These are phyloP conservation scores for Blastocystis sp. DNA, from an alignment of 352 stramenopile species.

Conservation along the genomic window DNA sequence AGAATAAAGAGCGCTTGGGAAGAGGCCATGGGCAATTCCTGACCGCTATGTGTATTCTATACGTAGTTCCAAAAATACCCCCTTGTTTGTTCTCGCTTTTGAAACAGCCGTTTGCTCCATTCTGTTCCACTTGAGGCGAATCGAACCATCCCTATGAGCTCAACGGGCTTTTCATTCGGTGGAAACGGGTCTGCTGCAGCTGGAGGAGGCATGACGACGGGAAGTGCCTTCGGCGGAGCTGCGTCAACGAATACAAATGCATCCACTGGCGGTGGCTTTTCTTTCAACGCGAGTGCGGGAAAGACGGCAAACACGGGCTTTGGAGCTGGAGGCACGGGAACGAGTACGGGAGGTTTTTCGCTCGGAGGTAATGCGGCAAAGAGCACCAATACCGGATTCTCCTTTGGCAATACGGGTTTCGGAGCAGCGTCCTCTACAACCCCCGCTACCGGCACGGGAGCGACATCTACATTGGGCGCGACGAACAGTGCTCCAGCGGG, in stretches of 20 bases:
- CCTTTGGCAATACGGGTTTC: background rate
- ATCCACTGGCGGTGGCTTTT: background rate
- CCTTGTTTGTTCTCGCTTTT: background rate
- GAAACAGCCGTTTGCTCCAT: background rate
- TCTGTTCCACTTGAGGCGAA: background rate
- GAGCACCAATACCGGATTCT: background rate
- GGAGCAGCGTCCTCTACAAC: background rate
- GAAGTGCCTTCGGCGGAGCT: background rate
- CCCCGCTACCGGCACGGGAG: too few species aligned
- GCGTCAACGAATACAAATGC: background rate
- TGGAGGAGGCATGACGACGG: background rate
- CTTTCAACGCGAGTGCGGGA: background rate
- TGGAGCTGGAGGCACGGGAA: background rate
- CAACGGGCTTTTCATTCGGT: background rate
- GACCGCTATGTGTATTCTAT: background rate
- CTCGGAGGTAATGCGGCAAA: background rate
- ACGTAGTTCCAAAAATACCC: background rate
- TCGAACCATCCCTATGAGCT: background rate
- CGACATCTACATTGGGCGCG: too few species aligned
- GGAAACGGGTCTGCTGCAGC: background rate
- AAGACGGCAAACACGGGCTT: background rate
- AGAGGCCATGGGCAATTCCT: background rate
- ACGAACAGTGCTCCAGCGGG: background rate
- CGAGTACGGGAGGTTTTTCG: background rate
- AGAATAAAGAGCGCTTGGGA: conserved; percentile 12